Evolutionary conservation across 176 grass and related monocot species (phyloP).

Genomic region (Calamus simplicifolius): DNA sequence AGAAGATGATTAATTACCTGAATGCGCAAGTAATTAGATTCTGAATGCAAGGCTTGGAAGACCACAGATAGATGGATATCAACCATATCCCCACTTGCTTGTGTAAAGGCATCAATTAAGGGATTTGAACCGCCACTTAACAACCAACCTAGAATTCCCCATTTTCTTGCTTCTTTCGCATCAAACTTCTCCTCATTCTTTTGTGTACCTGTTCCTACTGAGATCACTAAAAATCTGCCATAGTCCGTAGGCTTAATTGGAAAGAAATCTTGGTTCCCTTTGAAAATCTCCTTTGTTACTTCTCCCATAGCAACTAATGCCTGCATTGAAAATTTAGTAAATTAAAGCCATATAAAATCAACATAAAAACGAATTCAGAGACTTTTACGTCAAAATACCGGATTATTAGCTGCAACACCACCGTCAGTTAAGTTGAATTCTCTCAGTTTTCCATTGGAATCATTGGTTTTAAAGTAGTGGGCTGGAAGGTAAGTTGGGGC

Average conservation of each 20-base stretch:
- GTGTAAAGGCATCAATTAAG: neutral
- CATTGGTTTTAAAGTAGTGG: neutral
- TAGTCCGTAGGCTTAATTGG: neutral
- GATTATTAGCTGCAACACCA: constrained; percentile 5
- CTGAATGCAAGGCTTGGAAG: neutral
- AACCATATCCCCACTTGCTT: constrained; percentile 2
- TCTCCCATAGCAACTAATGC: neutral
- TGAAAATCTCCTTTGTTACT: neutral
- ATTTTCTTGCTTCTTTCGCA: neutral
- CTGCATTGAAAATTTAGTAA: neutral
- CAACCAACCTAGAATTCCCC: neutral
- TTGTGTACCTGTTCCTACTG: neutral
- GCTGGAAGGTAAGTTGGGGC: constrained; percentile 3
- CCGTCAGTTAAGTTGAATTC: constrained; percentile 3
- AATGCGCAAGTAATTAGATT: constrained; percentile 1
- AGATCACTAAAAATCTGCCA: neutral
- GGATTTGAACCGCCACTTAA: neutral
- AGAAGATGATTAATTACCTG: neutral
- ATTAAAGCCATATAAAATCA: too few relatives aligned
- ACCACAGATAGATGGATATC: neutral
- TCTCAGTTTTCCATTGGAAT: neutral
- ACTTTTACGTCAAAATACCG: neutral
- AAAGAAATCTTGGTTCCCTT: neutral
- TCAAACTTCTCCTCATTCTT: constrained; percentile 1
- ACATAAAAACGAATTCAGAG: neutral